A percentile compares a stretch with the other conserved stretches of the same genome.
Conservation (phyloP, 1,284 basidiomycete genomes). For the Xanthoconium separans region DNA sequence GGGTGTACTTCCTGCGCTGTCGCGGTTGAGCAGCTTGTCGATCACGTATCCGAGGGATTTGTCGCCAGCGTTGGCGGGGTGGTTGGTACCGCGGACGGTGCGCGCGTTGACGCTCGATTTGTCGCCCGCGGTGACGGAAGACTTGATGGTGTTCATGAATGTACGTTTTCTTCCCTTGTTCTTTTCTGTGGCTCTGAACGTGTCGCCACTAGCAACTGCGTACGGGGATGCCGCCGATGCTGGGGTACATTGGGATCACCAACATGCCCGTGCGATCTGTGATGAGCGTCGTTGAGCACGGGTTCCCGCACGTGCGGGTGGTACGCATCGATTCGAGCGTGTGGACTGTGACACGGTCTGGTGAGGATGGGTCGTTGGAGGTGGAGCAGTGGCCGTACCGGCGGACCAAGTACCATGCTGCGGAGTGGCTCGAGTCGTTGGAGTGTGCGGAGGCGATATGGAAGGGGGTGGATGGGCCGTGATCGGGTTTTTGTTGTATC, state of each 20-base stretch:
- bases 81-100: slow-evolving; percentile 63
- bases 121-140: slow-evolving; percentile 37
- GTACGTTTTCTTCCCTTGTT: slow-evolving; percentile 26
- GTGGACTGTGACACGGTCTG: slow-evolving; percentile 45
- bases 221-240: slow-evolving; percentile 50
- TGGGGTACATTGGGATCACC: slow-evolving; percentile 55
- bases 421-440: slow-evolving; percentile 63
- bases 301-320: slow-evolving; percentile 59
- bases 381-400: slow-evolving; percentile 57
- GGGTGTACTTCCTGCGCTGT: slow-evolving; percentile 65
- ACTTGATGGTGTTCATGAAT: slow-evolving; percentile 29
- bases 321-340: slow-evolving; percentile 53
- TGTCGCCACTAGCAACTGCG: slow-evolving; percentile 51
- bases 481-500: background rate
- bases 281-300: slow-evolving; percentile 48
- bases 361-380: slow-evolving; percentile 33
- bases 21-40: slow-evolving; percentile 47
- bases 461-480: slow-evolving; percentile 20
- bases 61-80: slow-evolving; percentile 59
- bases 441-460: slow-evolving; percentile 51
- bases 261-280: slow-evolving; percentile 48
- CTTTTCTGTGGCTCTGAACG: background rate
- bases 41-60: slow-evolving; percentile 66
- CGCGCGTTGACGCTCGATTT: slow-evolving; percentile 51
- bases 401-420: slow-evolving; percentile 48